Base-by-base conservation (phyloP, 2,329 filamentous ascomycete species). In the Thelonectria discophora region DNA sequence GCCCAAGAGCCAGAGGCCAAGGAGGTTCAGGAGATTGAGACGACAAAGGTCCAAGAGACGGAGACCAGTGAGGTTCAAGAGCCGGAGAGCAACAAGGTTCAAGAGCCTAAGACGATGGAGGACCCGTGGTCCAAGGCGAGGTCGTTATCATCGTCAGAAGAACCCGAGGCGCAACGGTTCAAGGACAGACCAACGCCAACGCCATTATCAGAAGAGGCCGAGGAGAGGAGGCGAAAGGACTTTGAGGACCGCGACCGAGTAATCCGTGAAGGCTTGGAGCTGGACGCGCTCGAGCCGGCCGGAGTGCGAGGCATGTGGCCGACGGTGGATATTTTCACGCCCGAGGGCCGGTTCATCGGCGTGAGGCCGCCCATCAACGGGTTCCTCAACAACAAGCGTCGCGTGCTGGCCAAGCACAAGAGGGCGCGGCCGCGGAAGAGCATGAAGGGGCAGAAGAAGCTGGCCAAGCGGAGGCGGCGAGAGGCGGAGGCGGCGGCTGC, bases 281-380 rank as follows among this genome's bases (percentile, higher is more conserved):
- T 10, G 5, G 27, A 30, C 5, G 27, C 27, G 27, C 12, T 37
- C 12, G 11, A 37, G 11, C 6, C 61, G 52, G 59, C 62, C 45
- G 47, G 62, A 53, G 66, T 58, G 12, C 57, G 63, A 6, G 55
- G 61, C 27, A 39, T 49, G 21, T 88, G 87, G 81, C 93, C 93
- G 0, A 81, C 88, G 10, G 85, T 99, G 7, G 94, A 98, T 67
- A 87, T 98, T 0, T 97, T 90, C 72, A 91, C 86, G 27, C 95
- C 95, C 0, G 84, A 93, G 60, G 95, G 95, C n/a, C 88, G 87
- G 69, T 95, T 91, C 69, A 81, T 98, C 30, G 89, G 84, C 1
- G 78, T 80, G 10, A 82, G 92, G 37, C 75, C 74, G 66, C 90
- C 91, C 1, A 88, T 96, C 81, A 88, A 90, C 69, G 91, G 87